Evolutionary conservation across 305 asterid species (phyloP), one percentile per base, ranked within the genome.

Genomic region (Fraxinus latifolia): DNA sequence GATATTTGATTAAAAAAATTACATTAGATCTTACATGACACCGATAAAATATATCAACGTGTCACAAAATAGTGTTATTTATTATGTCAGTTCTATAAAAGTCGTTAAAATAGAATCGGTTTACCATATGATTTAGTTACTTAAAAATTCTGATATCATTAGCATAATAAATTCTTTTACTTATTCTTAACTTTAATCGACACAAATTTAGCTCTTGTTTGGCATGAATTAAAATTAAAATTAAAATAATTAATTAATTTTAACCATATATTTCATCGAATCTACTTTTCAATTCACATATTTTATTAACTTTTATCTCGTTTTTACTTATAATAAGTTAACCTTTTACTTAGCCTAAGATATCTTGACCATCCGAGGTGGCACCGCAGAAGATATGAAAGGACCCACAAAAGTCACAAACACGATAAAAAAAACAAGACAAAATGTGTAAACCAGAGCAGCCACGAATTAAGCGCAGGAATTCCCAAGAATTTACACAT

Each of bases 401-500:
- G 7, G 12, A 0, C 8, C 50, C 80, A n/a, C 70, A 47, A 6
- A 77, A 47, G 7, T 33, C 17, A 50, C 27, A 15, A 50, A 50
- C 60, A 50, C 21, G 2, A 12, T 8, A 7, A 39, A 39, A 31
- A 21, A 44, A 78, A 27, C 67, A 58, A 67, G 11, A 15, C 21
- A 87, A 33, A 68, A 12, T 84, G 93, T 88, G 92, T 91, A 83
- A 21, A 76, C 71, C 1, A 25, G 9, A 60, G 80, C 71, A 14
- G 95, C 90, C 95, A 89, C 92, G 86, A 39, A 82, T 74, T 84
- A 78, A 77, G 62, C 62, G 0, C 29, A 73, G 12, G 67, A 47
- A 78, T 70, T 21, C 89, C 92, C 88, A 82, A 53, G 7, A 1
- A 0, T 15, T n/a, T 77, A 89, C 92, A 93, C 95, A 84, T 91